A percentile compares a stretch with the other conserved stretches of the same genome.
Evolutionary conservation across 2,329 filamentous ascomycete species (phyloP).

Genomic region (Cordyceps tenuipes): DNA sequence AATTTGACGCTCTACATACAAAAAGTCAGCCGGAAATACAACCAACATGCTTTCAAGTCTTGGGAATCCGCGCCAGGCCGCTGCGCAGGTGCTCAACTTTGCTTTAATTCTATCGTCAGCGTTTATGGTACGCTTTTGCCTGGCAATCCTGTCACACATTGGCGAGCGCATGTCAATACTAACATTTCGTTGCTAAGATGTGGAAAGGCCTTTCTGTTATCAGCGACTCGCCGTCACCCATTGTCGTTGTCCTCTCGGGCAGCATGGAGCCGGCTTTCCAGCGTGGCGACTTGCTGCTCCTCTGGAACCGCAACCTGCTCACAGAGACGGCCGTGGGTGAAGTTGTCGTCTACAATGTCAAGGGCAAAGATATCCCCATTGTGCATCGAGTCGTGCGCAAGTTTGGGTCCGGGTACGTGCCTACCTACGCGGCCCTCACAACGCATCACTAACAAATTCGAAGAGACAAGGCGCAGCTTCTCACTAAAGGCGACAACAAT

Average conservation of each 20-base stretch:
- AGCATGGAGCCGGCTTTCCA: slow-evolving; percentile 80
- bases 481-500: slow-evolving; percentile 99
- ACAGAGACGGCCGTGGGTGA: slow-evolving; percentile 48
- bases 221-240: slow-evolving; percentile 67
- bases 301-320: slow-evolving; percentile 65
- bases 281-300: slow-evolving; percentile 64
- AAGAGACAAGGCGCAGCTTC: slow-evolving; percentile 56
- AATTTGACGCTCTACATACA: background rate
- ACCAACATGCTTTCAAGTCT: slow-evolving; percentile 58
- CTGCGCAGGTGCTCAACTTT: slow-evolving; percentile 81
- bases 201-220: slow-evolving; percentile 82
- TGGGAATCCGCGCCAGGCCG: slow-evolving; percentile 69
- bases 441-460: background rate
- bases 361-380: slow-evolving; percentile 93
- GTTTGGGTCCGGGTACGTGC: slow-evolving; percentile 48
- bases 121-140: slow-evolving; percentile 59
- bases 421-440: background rate
- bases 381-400: slow-evolving; percentile 85
- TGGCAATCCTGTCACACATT: background rate
- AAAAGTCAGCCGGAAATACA: background rate
- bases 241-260: slow-evolving; percentile 78
- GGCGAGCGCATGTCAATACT: slow-evolving; percentile 8
- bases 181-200: slow-evolving; percentile 40
- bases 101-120: slow-evolving; percentile 82
- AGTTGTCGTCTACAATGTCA: slow-evolving; percentile 67